These are phyloP conservation scores for Darksidea phi DNA, from an alignment of 495 filamentous ascomycete genomes.

Conservation along the genomic window DNA sequence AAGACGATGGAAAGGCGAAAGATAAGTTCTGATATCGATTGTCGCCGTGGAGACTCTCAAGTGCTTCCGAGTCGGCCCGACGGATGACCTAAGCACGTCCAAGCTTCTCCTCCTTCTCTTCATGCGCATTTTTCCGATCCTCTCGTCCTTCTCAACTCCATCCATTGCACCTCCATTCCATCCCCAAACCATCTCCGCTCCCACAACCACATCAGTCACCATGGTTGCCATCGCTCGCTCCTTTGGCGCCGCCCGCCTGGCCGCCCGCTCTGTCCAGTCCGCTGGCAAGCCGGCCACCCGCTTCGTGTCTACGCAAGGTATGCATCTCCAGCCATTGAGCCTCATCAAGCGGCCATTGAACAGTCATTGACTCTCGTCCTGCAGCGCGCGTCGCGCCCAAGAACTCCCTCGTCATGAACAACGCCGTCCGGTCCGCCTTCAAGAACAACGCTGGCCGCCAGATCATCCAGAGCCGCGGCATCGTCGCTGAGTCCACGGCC, in stretches of 20 bases:
- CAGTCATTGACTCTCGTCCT: slow-evolving; percentile 20
- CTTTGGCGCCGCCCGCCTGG: slow-evolving; percentile 33
- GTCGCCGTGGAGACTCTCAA: background rate
- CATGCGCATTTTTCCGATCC: slow-evolving; percentile 5
- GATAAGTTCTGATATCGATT: background rate
- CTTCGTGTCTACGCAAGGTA: slow-evolving; percentile 34
- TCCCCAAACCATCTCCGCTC: slow-evolving; percentile 33
- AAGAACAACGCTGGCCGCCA: slow-evolving; percentile 35
- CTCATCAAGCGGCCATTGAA: slow-evolving; percentile 11
- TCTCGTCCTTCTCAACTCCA: slow-evolving; percentile 14
- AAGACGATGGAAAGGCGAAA: background rate
- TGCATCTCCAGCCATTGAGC: slow-evolving; percentile 15
- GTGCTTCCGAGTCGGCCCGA: background rate
- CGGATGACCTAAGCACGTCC: background rate
- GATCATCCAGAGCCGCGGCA: slow-evolving; percentile 36
- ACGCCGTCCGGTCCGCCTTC: slow-evolving; percentile 34
- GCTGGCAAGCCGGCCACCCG: slow-evolving; percentile 26
- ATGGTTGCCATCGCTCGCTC: slow-evolving; percentile 36
- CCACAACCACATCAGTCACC: slow-evolving; percentile 16
- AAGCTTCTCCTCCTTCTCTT: background rate
- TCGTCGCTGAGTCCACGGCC: slow-evolving; percentile 38
- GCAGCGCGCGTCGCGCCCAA: slow-evolving; percentile 22
- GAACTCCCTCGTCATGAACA: slow-evolving; percentile 35
- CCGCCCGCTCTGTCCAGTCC: slow-evolving; percentile 32
- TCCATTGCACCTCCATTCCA: slow-evolving; percentile 25